These are phyloP conservation scores for Trichopus zeylanicus DNA, from an alignment of 116 monocot genomes.

Conservation along the genomic window DNA sequence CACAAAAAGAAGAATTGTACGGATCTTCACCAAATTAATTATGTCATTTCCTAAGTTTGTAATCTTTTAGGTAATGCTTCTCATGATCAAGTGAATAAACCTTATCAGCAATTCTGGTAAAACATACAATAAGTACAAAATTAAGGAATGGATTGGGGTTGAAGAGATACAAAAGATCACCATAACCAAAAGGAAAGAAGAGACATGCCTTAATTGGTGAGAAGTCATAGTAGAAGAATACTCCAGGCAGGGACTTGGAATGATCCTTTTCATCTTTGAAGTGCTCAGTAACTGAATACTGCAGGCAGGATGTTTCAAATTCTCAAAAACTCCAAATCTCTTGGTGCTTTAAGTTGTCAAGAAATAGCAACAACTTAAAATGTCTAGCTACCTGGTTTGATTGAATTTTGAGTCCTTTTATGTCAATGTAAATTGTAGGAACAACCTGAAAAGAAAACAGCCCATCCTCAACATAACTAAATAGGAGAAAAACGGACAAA, in stretches of 20 bases:
- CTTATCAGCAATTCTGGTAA: too few species aligned
- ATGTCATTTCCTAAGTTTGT: too few species aligned
- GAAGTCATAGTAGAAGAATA: constrained; percentile 87
- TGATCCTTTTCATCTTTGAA: constrained; percentile 47
- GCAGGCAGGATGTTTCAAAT: not conserved
- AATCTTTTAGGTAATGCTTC: too few species aligned
- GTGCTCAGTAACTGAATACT: constrained; percentile 99
- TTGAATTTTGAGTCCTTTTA: constrained; percentile 70
- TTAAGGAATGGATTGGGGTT: too few species aligned
- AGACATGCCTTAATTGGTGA: constrained; percentile 86
- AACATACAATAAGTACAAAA: too few species aligned
- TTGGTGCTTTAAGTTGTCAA: not conserved
- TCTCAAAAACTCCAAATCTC: not conserved
- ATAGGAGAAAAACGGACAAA: too few species aligned
- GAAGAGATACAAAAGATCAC: not conserved
- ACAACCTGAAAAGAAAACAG: constrained; percentile 51
- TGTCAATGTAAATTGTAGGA: constrained; percentile 82
- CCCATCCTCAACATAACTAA: not conserved
- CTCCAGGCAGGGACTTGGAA: constrained; percentile 59
- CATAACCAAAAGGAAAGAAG: not conserved
- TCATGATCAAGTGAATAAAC: too few species aligned
- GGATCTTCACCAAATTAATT: too few species aligned
- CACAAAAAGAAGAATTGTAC: too few species aligned
- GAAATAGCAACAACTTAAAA: not conserved
- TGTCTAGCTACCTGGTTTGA: constrained; percentile 70